Evolutionary conservation across 2,329 filamentous ascomycete genomes (phyloP), one percentile per base, ranked within the genome.

Genomic region (Cladosporium oxysporum): DNA sequence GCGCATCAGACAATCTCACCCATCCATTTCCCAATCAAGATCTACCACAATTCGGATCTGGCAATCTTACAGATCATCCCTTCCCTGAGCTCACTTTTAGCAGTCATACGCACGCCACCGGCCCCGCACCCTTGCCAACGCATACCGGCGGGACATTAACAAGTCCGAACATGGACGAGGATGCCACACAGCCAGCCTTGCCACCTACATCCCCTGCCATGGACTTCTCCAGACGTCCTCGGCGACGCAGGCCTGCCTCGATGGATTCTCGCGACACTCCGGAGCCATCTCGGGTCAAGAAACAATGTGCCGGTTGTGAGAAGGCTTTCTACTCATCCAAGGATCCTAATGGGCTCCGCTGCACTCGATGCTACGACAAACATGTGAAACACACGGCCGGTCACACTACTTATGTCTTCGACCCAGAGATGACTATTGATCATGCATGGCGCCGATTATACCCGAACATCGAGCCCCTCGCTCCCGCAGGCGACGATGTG

Each of bases 311-410:
- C 12, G 63, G 58, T 18, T 65, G 63, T 57, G 63, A 41, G 18
- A 65, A 65, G 44, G 14, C 58, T 18, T 65, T 65, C 47, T 60
- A 65, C 23, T 26, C 44, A 7, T 65, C 63, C 2, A 59, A 65
- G 28, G 63, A 65, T 16, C 47, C 58, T 16, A 28, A 55, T 8
- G 23, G 44, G n/a, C 31, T 60, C 2, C 63, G 63, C 44, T 65
- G 63, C 55, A 65, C 55, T 1, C 55, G 63, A 47, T 65, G 63
- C 16, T 60, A 60, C 44, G 58, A 59, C 31, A 65, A 65, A 23
- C 58, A 59, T 29, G 58, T 65, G 16, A 65, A 65, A 44, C 47
- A 65, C 26, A 65, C 63, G 26, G 63, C 63, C n/a, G 55, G 63
- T 14, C 63, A 59, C 47, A 65, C 63, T 2, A 55, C 35, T 21